Evolutionary conservation across 257 asterid genomes (phyloP).

Genomic region (Penstemon newberryi): DNA sequence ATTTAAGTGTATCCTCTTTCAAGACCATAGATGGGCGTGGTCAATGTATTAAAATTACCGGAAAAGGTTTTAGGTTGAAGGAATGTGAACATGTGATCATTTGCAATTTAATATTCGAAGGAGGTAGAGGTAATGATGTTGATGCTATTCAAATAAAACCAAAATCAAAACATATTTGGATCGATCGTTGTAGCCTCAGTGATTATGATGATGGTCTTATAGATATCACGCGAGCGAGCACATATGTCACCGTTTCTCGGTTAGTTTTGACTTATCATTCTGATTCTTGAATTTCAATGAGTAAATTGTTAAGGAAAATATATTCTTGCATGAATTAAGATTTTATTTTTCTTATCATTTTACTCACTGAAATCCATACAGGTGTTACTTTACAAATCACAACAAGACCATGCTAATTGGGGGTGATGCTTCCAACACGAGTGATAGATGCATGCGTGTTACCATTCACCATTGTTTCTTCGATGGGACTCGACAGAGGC

Average conservation of each 20-base stretch:
- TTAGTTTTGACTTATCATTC: constrained; percentile 23
- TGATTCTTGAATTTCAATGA: too few species aligned
- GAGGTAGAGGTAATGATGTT: constrained; percentile 87
- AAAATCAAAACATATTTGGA: constrained; percentile 88
- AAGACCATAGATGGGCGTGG: constrained; percentile 96
- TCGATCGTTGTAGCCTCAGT: constrained; percentile 84
- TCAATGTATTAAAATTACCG: constrained; percentile 69
- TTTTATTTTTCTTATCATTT: too few species aligned
- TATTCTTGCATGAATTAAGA: too few species aligned
- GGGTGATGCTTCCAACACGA: constrained; percentile 77
- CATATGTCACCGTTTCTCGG: constrained; percentile 89
- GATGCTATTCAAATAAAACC: constrained; percentile 97
- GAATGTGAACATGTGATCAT: constrained; percentile 82
- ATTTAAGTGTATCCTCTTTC: constrained; percentile 67
- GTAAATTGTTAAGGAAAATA: too few species aligned
- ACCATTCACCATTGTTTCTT: constrained; percentile 97
- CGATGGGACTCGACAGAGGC: constrained; percentile 85
- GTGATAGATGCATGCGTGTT: constrained; percentile 83
- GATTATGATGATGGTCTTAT: constrained; percentile 91
- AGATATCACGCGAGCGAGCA: constrained; percentile 87
- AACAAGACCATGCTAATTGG: constrained; percentile 96
- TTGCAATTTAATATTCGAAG: constrained; percentile 82
- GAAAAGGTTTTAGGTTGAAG: constrained; percentile 82
- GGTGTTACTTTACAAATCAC: constrained; percentile 76
- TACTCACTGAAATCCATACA: constrained; percentile 12